phyloP scores from a whole-genome alignment of 2,329 filamentous ascomycete genomes.

The Colletotrichum tropicicola region DNA sequence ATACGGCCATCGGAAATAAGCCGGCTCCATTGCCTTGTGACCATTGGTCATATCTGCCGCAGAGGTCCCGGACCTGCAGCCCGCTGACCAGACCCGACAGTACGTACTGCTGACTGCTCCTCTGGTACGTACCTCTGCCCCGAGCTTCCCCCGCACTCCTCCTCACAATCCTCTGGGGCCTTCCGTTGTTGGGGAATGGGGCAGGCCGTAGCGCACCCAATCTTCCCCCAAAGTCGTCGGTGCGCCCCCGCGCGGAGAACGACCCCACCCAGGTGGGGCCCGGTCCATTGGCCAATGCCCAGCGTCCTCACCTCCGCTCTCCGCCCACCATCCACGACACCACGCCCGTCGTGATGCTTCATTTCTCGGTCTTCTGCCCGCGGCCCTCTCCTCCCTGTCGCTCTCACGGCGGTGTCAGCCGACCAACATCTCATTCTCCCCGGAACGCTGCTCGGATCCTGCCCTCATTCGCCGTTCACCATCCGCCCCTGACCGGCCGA shows the following conservation, averaged over 20 bases:
- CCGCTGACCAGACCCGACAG: no score
- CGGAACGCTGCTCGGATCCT: background rate
- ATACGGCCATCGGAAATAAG: background rate
- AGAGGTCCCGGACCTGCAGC: no score
- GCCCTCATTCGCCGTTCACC: background rate
- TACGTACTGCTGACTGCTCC: no score
- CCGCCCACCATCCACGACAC: background rate
- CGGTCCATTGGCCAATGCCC: background rate
- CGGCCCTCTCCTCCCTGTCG: background rate
- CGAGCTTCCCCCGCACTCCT: background rate
- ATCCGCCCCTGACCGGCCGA: background rate
- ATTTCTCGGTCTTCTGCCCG: background rate
- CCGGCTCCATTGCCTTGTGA: no score
- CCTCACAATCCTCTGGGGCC: background rate
- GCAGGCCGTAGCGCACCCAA: background rate
- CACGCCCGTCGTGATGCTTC: background rate
- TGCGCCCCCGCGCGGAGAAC: constrained; percentile 15
- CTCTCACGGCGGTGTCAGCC: background rate
- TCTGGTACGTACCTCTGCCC: no score
- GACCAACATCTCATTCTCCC: background rate
- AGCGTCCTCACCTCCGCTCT: background rate
- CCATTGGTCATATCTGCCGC: no score
- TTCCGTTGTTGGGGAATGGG: background rate
- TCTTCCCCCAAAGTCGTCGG: background rate
- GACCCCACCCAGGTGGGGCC: background rate